Conservation (phyloP, 2,329 filamentous ascomycete genomes). For the Aschersonia sp. region DNA sequence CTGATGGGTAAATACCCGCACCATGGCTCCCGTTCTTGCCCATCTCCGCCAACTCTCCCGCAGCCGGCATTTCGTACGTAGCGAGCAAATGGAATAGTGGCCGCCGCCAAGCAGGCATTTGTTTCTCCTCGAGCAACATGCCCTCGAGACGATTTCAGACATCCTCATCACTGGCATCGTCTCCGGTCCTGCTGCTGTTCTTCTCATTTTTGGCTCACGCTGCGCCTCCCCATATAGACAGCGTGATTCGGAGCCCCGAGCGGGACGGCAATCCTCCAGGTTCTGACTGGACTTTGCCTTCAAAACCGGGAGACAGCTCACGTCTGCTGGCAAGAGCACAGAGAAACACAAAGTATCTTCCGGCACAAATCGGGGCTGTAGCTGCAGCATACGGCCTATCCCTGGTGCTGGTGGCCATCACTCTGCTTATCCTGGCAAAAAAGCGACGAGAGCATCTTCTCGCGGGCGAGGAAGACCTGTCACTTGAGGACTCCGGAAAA, state of each 20-base stretch:
- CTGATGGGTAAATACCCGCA: not conserved
- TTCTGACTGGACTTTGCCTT: conserved; percentile 31
- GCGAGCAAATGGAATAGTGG: conserved; percentile 24
- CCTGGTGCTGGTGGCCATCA: conserved; percentile 56
- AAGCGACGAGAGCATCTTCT: conserved; percentile 36
- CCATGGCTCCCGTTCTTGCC: not conserved
- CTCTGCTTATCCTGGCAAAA: conserved; percentile 46
- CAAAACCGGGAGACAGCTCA: conserved; percentile 45
- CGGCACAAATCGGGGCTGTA: conserved; percentile 71
- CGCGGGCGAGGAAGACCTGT: conserved; percentile 38
- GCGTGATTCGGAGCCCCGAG: conserved; percentile 5
- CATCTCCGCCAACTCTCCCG: conserved; percentile 28
- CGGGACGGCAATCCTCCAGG: conserved; percentile 21
- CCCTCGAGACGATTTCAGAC: conserved; percentile 14
- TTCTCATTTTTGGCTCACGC: conserved; percentile 15
- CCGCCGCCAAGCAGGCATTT: conserved; percentile 15
- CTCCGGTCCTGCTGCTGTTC: conserved; percentile 12
- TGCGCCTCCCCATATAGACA: conserved; percentile 2
- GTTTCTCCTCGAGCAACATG: conserved; percentile 24
- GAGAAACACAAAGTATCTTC: conserved; percentile 51
- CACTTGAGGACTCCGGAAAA: conserved; percentile 17
- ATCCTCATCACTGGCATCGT: conserved; percentile 8
- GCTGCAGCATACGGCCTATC: conserved; percentile 71
- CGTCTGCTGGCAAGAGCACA: conserved; percentile 42
- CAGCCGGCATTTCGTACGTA: conserved; percentile 9